phyloP scores from a whole-genome alignment of 495 filamentous ascomycete species.

The Penicillium herquei region DNA sequence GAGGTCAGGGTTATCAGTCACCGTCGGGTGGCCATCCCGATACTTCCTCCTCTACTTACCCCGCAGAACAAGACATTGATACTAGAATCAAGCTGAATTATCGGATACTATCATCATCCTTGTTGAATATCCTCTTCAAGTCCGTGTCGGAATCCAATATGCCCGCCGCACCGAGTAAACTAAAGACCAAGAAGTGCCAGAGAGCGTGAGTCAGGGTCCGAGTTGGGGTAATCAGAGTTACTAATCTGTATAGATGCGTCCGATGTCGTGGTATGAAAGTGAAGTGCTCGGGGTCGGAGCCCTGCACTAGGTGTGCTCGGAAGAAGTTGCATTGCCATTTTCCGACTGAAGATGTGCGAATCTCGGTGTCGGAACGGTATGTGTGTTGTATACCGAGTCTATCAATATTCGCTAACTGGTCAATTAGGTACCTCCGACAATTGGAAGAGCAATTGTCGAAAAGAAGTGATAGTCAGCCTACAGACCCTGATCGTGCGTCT shows the following conservation, averaged over 20 bases:
- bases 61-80: slow-evolving; percentile 11
- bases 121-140: neutral
- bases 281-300: slow-evolving; percentile 34
- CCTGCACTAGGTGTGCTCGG: slow-evolving; percentile 33
- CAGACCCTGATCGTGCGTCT: neutral
- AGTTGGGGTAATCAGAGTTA: neutral
- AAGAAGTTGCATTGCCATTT: slow-evolving; percentile 32
- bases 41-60: slow-evolving; percentile 3
- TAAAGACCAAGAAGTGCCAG: slow-evolving; percentile 24
- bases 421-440: slow-evolving; percentile 19
- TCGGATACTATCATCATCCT: slow-evolving; percentile 4
- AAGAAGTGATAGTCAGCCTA: neutral
- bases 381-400: neutral
- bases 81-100: slow-evolving; percentile 9
- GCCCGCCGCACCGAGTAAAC: slow-evolving; percentile 13
- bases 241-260: slow-evolving; percentile 20
- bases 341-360: slow-evolving; percentile 27
- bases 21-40: slow-evolving; percentile 20
- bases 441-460: slow-evolving; percentile 22
- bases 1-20: too few species aligned
- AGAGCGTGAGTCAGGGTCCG: slow-evolving; percentile 19
- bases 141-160: slow-evolving; percentile 11
- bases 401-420: slow-evolving; percentile 1
- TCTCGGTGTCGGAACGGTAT: slow-evolving; percentile 34
- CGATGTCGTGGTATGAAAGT: slow-evolving; percentile 42